Evolutionary conservation across 1,284 basidiomycete genomes (phyloP).

Genomic region (Singerocomus inundabilis): DNA sequence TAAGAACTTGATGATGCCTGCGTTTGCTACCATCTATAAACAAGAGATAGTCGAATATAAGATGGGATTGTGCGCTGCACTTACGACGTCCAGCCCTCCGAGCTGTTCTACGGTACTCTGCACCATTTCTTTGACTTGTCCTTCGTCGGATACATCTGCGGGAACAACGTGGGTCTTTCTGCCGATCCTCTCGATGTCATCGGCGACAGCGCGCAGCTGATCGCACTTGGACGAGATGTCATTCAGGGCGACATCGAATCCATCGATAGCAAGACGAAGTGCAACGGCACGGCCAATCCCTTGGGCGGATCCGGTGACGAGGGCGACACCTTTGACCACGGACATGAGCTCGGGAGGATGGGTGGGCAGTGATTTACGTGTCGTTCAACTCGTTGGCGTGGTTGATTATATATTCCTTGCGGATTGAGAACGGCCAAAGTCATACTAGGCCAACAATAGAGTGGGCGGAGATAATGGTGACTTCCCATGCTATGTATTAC

Average conservation of each 20-base stretch:
- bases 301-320: slow-evolving; percentile 10
- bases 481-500: too few relatives aligned
- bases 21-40: slow-evolving; percentile 17
- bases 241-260: slow-evolving; percentile 11
- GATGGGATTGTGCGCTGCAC: not conserved
- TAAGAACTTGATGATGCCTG: not conserved
- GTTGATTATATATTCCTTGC: not conserved
- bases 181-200: slow-evolving; percentile 6
- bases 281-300: slow-evolving; percentile 5
- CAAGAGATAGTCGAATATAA: slow-evolving; percentile 1
- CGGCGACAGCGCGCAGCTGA: slow-evolving; percentile 1
- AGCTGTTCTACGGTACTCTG: not conserved
- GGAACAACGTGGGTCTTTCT: slow-evolving; percentile 1
- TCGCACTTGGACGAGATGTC: slow-evolving; percentile 6
- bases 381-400: too few relatives aligned
- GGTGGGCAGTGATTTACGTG: not conserved
- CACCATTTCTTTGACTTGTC: slow-evolving; percentile 10
- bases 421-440: not conserved
- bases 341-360: not conserved
- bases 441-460: too few relatives aligned
- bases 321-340: not conserved
- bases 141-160: slow-evolving; percentile 9
- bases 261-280: slow-evolving; percentile 10
- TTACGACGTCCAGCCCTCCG: slow-evolving; percentile 12
- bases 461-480: too few relatives aligned